Evolutionary conservation across 805 yeast species (phyloP), one percentile per base, ranked within the genome.

Genomic region (Wickerhamiella siamensis): DNA sequence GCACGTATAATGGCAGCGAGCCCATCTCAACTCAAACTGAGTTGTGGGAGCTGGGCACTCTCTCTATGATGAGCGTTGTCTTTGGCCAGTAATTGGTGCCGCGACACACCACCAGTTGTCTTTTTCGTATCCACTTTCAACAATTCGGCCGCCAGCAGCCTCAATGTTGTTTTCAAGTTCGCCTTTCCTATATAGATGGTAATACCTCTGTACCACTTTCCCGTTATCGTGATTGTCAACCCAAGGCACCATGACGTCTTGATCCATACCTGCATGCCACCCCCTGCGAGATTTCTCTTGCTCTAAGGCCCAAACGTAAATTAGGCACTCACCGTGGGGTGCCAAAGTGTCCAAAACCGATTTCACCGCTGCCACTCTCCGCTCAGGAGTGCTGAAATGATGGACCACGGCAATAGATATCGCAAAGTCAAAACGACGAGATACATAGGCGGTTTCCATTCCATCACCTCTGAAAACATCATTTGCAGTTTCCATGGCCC

Each of bases 281-380:
- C 97, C 97, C 52, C 97, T 69, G 50, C 96, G 69, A 0, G 94
- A 81, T 19, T 67, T 70, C 43, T 78, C 81, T 59, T 91, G 98
- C 50, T 91, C 98, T 40, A 91, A 61, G 0, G 98, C 98, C 98
- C 98, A 91, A 40, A 94, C 93, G 58, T 88, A 91, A 5, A 91
- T 72, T 52, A 91, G 62, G 0, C 83, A 81, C 40, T 69, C 71
- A 1, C 94, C 95, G 0, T 75, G 75, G 0, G 48, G 42, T 33
- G 58, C 66, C 41, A 91, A 57, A 44, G 72, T 72, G 17, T 75
- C 60, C 31, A 91, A 56, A 2, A 87, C 77, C 45, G 80, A 81
- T 12, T 51, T 50, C 5, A 91, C 77, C 1, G 95, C 96, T 6
- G 71, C 72, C 1, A 82, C 58, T 40, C 98, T 68, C 55, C 98